Conservation (phyloP, 495 filamentous ascomycete genomes). For the Aspergillus homomorphus region DNA sequence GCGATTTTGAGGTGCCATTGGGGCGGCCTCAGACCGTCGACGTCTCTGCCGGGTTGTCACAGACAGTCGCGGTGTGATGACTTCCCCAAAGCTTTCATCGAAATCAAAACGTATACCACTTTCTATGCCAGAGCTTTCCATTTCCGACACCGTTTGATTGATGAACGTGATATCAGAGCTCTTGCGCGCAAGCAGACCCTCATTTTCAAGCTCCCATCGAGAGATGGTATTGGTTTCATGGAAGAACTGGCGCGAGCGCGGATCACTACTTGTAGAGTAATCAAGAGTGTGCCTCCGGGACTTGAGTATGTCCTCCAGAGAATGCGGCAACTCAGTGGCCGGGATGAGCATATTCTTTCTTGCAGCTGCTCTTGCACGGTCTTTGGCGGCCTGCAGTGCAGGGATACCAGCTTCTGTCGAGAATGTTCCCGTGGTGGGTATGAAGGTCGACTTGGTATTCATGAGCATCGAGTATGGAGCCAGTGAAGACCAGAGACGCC, state of each 20-base stretch:
- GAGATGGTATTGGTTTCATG: slow-evolving; percentile 29
- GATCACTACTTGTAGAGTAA: slow-evolving; percentile 11
- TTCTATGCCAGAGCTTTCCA: slow-evolving; percentile 31
- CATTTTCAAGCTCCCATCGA: slow-evolving; percentile 37
- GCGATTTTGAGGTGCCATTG: slow-evolving; percentile 14
- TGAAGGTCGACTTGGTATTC: slow-evolving; percentile 43
- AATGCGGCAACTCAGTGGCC: slow-evolving; percentile 18
- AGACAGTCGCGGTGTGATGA: not conserved
- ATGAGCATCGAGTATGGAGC: slow-evolving; percentile 43
- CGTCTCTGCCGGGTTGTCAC: slow-evolving; percentile 12
- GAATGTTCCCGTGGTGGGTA: slow-evolving; percentile 45
- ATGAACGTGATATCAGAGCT: slow-evolving; percentile 29
- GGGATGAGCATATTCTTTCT: slow-evolving; percentile 1
- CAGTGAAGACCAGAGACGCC: slow-evolving; percentile 22
- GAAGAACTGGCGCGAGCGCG: slow-evolving; percentile 23
- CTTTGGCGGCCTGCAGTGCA: slow-evolving; percentile 9
- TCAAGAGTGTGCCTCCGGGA: slow-evolving; percentile 12
- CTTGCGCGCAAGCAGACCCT: slow-evolving; percentile 27
- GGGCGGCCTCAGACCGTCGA: not conserved
- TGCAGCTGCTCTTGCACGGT: not conserved
- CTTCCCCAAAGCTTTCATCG: slow-evolving; percentile 14
- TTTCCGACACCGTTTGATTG: slow-evolving; percentile 34
- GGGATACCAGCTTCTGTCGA: slow-evolving; percentile 29
- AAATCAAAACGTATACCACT: slow-evolving; percentile 36
- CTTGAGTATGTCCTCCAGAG: slow-evolving; percentile 30